Evolutionary conservation across 1,284 basidiomycete species (phyloP), one percentile per base, ranked within the genome.

Genomic region (Sporisorium scitamineum): DNA sequence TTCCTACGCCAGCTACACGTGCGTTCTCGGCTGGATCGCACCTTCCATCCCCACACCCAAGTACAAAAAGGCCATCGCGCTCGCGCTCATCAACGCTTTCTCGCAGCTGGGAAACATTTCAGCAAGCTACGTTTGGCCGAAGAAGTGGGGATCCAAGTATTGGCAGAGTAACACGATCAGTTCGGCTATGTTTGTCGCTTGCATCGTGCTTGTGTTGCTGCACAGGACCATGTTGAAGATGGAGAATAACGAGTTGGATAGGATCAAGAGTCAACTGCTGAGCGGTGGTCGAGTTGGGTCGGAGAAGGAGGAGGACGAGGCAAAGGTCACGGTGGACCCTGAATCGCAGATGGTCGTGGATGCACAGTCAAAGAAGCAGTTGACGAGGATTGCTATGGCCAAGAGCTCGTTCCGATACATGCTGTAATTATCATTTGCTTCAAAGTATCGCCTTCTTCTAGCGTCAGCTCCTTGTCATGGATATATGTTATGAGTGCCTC

Each of bases 101-200:
- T 83, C 84, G 0, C 86, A 87, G 67, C 77, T 86, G 20, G 87
- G 86, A 48, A 87, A 87, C 80, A 86, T 88, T 51, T 80, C 84
- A 22, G 86, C 86, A 37, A 60, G 59, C 32, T 84, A 82, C 65
- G 64, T 77, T 20, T 82, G 72, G 75, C 72, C 70, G 6, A 66
- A 63, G 31, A 66, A 68, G 39, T 81, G 74, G 74, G 75, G 78
- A 1, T 69, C 78, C n/a, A 58, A 61, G 41, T 80, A 80, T 66
- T 81, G 78, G 80, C 64, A 69, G 53, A 65, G 63, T 50, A 76
- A 75, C 66, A 59, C 69, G 39, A 79, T 81, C 68, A 70, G 59
- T 22, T 26, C 60, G 24, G 37, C 54, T 47, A 73, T 66, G 60
- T 72, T 79, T 39, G 47, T 76, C 9, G 78, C 66, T 2, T 70